Base-by-base conservation (phyloP, 2,329 filamentous ascomycete species). In the Septoria linicola region DNA sequence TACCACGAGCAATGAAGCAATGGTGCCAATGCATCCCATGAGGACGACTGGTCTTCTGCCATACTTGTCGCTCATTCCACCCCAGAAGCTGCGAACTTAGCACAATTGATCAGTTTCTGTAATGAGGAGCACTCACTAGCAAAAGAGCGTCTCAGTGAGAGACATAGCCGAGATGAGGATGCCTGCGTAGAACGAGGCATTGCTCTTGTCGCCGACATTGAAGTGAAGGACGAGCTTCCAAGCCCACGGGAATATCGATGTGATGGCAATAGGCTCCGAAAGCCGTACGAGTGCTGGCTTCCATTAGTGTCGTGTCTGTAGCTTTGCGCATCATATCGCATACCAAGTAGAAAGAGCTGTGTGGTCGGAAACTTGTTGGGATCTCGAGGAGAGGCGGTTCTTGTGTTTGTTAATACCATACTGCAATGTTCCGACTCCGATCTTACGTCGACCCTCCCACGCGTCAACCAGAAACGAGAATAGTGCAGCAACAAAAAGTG, bases 211-310 rank as follows among this genome's bases (percentile, higher is more conserved):
- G 56, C 85, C 87, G 61, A 91, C 78, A 34, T 88, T 66, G 70
- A 89, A 89, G 61, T 83, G 78, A 70, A 88, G 88, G 60, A 92
- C 84, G 61, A 92, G 83, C 54, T 86, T 80, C 87, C 87, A 95
- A 54, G 88, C 88, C 70, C 96, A 96, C 16, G 91, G 91, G 64
- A 92, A 95, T 70, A 96, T 93, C 66, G 88, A 93, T 1, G 90
- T 96, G 58, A 96, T 80, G 43, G 91, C 90, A 63, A 96, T 92
- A 17, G 91, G 91, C 71, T 96, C 91, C 46, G 90, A 88, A 60
- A 96, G 82, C 57, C 91, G 89, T 67, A 95, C 91, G 76, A 96
- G 89, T 69, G 89, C 90, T 95, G 63, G 21, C 19, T 19, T 17
- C 13, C 16, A 16, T 54, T 25, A 49, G 36, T n/a, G 19, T 7